phyloP scores from a whole-genome alignment of 805 yeast genomes.

The Naumovozyma baii region DNA sequence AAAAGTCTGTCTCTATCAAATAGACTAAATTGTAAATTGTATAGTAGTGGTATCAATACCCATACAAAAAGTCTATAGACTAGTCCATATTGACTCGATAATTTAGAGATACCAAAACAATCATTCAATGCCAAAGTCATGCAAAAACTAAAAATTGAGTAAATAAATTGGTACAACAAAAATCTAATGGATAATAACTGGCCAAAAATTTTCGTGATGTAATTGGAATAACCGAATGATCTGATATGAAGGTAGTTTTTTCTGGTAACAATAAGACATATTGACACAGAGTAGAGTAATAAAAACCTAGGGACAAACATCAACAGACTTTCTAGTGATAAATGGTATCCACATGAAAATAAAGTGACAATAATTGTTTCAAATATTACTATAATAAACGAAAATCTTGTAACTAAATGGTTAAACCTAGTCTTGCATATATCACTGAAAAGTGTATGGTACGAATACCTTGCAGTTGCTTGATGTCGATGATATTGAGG shows the following conservation, averaged over 20 bases:
- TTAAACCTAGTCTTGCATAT: constrained; percentile 34
- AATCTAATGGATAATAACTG: constrained; percentile 29
- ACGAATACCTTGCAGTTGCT: constrained; percentile 24
- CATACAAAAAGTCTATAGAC: constrained; percentile 25
- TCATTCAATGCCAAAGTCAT: constrained; percentile 17
- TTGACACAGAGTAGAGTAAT: constrained; percentile 22
- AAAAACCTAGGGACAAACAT: constrained; percentile 24
- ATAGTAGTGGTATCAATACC: constrained; percentile 34
- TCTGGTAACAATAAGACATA: constrained; percentile 32
- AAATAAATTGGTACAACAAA: constrained; percentile 16
- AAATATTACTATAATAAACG: constrained; percentile 24
- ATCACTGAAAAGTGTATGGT: constrained; percentile 33
- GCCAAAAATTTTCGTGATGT: constrained; percentile 15
- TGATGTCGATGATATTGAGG: background rate
- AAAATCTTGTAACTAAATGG: constrained; percentile 30
- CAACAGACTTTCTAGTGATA: constrained; percentile 18
- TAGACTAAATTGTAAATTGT: constrained; percentile 41
- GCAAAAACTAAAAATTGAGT: constrained; percentile 17
- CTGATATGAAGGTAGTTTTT: constrained; percentile 35
- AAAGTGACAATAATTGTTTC: constrained; percentile 20
- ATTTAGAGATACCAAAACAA: constrained; percentile 11
- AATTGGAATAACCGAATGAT: constrained; percentile 21
- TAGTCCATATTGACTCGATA: background rate
- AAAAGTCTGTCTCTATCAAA: constrained; percentile 47
- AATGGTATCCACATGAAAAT: constrained; percentile 11